Base-by-base conservation (phyloP, 1,139 yeast genomes). In the Kluyveromyces sp. region DNA sequence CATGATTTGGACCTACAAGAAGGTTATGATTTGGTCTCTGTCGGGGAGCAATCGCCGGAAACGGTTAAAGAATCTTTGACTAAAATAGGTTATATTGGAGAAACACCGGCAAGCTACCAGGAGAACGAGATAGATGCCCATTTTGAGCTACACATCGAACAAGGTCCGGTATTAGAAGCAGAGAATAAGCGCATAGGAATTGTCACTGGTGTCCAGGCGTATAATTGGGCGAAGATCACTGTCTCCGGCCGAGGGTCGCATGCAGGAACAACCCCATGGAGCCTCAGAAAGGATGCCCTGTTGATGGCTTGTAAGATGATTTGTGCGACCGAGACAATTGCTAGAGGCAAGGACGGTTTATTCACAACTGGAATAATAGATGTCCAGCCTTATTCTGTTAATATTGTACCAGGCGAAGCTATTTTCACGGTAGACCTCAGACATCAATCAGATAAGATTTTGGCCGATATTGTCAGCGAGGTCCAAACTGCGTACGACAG, bases 241-340 rank as follows among this genome's bases (percentile, higher is more conserved):
- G 73, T 81, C 16, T 63, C 54, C 16, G 89, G 89, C 22, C 73
- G 70, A 52, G 80, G 84, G 3, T 78, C 78, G 39, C 89, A 82
- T 57, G 77, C 88, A 0, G 89, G 89, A 17, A 78, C 88, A 1
- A 82, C 89, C 0, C 88, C 88, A n/a, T 65, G 82, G 66, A 61
- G 64, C 36, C 67, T 74, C 36, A 71, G 89, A 52, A 69, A 74
- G 20, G 89, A 82, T 61, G 79, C 88, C 0, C 56, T 82, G 43
- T 67, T 78, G 17, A 74, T 79, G 1, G 73, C 82, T 11, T 67
- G 85, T 3, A 68, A 67, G 48, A 73, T 81, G 70, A 75, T 80
- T 38, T 67, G 68, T 4, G 69, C 67, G 43, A 78, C 80, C 8
- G 74, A 77, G 47, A 79, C 77, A 42, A 69, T 78, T 42, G 86